Evolutionary conservation across 1,284 basidiomycete species (phyloP).

Genomic region (Kwoniella shivajii): DNA sequence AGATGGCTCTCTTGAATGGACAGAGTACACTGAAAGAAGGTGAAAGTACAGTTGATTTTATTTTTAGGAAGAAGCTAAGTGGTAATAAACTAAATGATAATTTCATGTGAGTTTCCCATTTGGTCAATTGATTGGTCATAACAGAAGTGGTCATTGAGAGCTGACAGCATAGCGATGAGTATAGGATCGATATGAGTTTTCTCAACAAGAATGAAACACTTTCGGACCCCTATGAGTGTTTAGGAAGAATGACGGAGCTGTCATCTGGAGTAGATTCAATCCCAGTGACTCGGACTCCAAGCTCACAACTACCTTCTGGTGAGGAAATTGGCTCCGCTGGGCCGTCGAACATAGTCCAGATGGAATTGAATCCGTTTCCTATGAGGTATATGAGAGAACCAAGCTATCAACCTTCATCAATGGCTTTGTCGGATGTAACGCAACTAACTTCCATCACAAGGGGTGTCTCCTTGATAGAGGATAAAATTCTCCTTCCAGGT

Average conservation of each 20-base stretch:
- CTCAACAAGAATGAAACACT: conserved; percentile 4
- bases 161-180: neutral
- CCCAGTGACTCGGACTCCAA: too few relatives aligned
- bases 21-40: conserved; percentile 5
- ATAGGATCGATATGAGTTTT: conserved; percentile 10
- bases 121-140: too few relatives aligned
- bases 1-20: neutral
- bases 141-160: neutral
- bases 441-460: neutral
- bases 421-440: neutral
- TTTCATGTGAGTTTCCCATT: conserved; percentile 1
- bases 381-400: neutral
- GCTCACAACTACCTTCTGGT: conserved; percentile 3
- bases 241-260: neutral
- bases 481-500: conserved; percentile 5
- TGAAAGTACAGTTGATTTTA: conserved; percentile 9
- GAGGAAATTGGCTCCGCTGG: neutral
- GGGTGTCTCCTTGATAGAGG: conserved; percentile 6
- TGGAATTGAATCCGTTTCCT: conserved; percentile 10
- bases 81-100: neutral
- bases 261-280: conserved; percentile 13
- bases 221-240: neutral
- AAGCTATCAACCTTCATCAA: neutral
- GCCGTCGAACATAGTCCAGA: neutral
- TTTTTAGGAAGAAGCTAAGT: conserved; percentile 5